phyloP scores from a whole-genome alignment of 257 asterid species.

The Coffea canephora region DNA sequence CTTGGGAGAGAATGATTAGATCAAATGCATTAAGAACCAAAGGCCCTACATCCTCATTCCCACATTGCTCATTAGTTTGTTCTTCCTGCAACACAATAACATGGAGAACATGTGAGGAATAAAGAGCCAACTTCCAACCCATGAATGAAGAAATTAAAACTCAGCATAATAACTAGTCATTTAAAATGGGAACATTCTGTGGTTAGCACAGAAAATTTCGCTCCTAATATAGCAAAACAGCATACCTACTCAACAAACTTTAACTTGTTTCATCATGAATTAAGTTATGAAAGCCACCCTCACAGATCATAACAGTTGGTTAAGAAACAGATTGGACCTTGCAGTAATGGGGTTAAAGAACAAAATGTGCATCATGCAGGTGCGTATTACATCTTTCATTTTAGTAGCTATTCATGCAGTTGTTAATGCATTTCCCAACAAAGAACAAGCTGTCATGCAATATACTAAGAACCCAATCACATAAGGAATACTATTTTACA shows the following conservation, averaged over 20 bases:
- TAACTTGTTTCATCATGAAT: background rate
- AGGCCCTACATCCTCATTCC: constrained; percentile 72
- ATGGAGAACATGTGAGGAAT: background rate
- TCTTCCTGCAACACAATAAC: constrained; percentile 54
- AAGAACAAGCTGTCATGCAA: background rate
- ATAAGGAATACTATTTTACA: background rate
- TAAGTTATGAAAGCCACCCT: background rate
- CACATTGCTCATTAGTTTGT: constrained; percentile 44
- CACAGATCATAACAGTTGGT: too few relatives aligned
- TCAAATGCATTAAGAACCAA: constrained; percentile 93
- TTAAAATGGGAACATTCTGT: background rate
- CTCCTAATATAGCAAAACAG: background rate
- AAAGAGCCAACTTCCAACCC: background rate
- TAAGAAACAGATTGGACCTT: background rate
- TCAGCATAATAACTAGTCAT: background rate
- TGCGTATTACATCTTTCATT: background rate
- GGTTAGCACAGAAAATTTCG: background rate
- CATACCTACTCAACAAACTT: background rate
- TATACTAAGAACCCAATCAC: background rate
- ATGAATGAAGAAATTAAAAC: background rate
- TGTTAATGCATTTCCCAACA: background rate
- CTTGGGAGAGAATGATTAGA: constrained; percentile 92
- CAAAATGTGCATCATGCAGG: background rate
- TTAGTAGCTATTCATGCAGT: background rate
- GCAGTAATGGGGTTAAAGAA: background rate